phyloP scores from a whole-genome alignment of 2,329 filamentous ascomycete species.

The Nakataea oryzae region DNA sequence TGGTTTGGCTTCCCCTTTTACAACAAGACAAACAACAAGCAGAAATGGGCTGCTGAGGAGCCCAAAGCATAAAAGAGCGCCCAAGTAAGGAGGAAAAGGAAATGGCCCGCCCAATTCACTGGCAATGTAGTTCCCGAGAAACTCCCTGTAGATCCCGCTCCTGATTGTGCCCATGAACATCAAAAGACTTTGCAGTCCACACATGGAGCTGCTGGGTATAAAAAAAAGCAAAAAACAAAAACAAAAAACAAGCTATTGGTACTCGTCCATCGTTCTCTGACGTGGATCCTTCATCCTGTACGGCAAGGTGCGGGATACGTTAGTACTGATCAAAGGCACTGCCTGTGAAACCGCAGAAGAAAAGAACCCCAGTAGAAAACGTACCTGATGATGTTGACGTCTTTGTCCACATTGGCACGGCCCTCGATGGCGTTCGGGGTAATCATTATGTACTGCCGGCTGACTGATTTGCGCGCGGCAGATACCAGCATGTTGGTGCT shows the following conservation, averaged over 20 bases:
- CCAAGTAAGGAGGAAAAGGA: neutral
- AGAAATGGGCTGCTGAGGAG: neutral
- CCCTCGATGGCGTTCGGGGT: conserved; percentile 77
- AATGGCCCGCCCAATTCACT: neutral
- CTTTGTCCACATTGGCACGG: conserved; percentile 44
- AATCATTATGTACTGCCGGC: conserved; percentile 90
- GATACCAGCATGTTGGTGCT: conserved; percentile 88
- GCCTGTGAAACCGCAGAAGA: neutral
- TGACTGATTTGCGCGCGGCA: conserved; percentile 76
- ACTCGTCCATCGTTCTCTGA: conserved; percentile 31
- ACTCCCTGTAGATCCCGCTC: neutral
- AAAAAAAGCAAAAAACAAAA: neutral
- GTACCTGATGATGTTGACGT: conserved; percentile 71
- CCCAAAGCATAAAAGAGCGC: neutral
- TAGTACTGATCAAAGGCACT: neutral
- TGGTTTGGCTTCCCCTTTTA: neutral
- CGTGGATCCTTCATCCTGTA: conserved; percentile 48
- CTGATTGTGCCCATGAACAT: neutral
- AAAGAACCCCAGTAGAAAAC: conserved; percentile 11
- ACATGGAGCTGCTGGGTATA: neutral
- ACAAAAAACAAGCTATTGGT: neutral
- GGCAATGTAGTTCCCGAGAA: neutral
- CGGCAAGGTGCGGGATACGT: conserved; percentile 13
- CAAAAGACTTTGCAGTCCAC: neutral
- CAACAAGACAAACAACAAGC: neutral